Base-by-base conservation (phyloP, 1,139 yeast species). In the Scheffersomyces cryptocercus region DNA sequence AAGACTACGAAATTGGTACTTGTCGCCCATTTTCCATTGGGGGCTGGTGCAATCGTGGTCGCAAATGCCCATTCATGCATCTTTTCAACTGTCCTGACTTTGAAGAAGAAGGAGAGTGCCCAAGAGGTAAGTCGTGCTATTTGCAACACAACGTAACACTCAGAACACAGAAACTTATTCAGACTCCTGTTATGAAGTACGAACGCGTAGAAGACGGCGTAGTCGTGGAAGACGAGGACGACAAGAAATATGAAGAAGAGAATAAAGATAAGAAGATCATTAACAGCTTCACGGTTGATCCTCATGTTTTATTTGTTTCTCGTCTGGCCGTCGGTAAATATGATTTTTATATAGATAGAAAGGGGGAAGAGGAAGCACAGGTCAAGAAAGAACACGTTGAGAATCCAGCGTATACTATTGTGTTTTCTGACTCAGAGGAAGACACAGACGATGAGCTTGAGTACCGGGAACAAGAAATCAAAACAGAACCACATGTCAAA, bases 11-110 rank as follows among this genome's bases (percentile, higher is more conserved):
- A 29, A 69, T 81, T 5, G 66, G 73, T 60, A 68, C 81, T 0
- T 87, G 95, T 55, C 70, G 88, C 28, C 82, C 79, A 29, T 88
- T 88, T 67, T 76, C 91, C 1, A 56, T 82, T 30, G 78, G 79
- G 7, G 91, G 93, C 1, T 85, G 79, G 65, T 87, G 96, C 61
- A 77, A 68, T 28, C 60, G 79, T 32, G 96, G 95, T 0, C 58
- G 63, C 16, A 54, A 59, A 32, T 87, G 95, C 59, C 71, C 75
- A 5, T 73, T 78, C 44, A 62, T 77, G 35, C 96, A 87, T 60
- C 65, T 68, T 9, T 75, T 70, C 53, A 80, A 79, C 45, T 87
- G 95, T 61, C 95, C 95, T 0, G 93, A 86, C 56, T 81, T 74
- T 52, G 84, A 80, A 50, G 82, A 80, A 48, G 67, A 69, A 15